Conservation (phyloP, 108 stramenopile species). For the Fistulifera solaris region DNA sequence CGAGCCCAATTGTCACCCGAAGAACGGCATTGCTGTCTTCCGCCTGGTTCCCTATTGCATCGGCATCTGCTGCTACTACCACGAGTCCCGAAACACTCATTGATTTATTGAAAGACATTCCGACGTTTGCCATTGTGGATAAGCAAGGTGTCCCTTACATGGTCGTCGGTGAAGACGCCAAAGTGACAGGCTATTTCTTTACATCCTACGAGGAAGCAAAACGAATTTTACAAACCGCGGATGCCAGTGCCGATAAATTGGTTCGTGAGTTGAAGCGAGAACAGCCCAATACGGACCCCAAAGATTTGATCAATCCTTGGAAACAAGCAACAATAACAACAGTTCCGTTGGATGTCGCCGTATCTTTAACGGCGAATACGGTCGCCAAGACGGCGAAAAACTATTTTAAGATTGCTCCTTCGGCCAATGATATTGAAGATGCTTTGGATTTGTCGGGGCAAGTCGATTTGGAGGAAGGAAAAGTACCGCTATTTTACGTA, state of each 20-base stretch:
- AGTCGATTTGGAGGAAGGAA: slow-evolving; percentile 69
- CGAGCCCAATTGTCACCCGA: too few species aligned
- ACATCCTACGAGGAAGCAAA: slow-evolving; percentile 56
- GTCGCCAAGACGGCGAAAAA: slow-evolving; percentile 33
- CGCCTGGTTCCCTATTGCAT: background rate
- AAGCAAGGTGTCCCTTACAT: slow-evolving; percentile 61
- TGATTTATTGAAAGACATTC: slow-evolving; percentile 18
- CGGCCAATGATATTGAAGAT: slow-evolving; percentile 55
- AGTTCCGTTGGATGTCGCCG: slow-evolving; percentile 69
- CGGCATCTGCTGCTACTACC: background rate
- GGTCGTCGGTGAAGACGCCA: slow-evolving; percentile 81
- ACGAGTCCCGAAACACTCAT: background rate
- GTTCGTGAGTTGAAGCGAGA: slow-evolving; percentile 41
- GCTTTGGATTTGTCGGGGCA: slow-evolving; percentile 40
- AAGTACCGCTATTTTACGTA: slow-evolving; percentile 71
- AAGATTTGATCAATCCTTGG: slow-evolving; percentile 62
- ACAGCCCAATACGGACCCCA: slow-evolving; percentile 3
- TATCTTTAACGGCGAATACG: slow-evolving; percentile 27
- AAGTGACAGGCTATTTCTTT: slow-evolving; percentile 77
- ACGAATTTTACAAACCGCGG: slow-evolving; percentile 48
- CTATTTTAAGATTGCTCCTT: slow-evolving; percentile 60
- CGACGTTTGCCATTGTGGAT: slow-evolving; percentile 74
- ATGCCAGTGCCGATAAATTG: slow-evolving; percentile 42
- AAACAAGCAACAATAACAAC: slow-evolving; percentile 52
- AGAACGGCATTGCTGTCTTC: too few species aligned